Conservation (phyloP, 2,329 filamentous ascomycete genomes). For the Ophiostoma sp. region DNA sequence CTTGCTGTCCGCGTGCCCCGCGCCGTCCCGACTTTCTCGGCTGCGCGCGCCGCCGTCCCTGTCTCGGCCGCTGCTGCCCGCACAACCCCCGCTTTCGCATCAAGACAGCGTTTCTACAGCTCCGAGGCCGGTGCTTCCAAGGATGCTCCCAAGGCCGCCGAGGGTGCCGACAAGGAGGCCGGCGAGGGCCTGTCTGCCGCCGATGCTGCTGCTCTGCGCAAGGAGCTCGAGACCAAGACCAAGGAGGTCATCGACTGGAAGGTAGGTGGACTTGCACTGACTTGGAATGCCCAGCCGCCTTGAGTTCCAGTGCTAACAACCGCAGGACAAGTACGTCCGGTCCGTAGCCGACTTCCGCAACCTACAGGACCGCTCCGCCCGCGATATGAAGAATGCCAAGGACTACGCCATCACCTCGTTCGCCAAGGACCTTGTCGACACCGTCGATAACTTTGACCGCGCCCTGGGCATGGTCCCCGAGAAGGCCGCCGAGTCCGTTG, state of each 20-base stretch:
- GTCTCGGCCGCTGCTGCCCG: conserved; percentile 26
- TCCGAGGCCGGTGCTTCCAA: conserved; percentile 37
- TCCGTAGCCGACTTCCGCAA: conserved; percentile 96
- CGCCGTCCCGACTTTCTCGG: background rate
- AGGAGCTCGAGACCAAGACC: conserved; percentile 49
- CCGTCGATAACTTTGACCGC: conserved; percentile 94
- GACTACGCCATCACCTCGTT: conserved; percentile 96
- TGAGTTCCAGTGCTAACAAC: background rate
- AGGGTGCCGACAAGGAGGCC: conserved; percentile 21
- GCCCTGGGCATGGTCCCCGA: conserved; percentile 73
- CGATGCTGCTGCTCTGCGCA: conserved; percentile 43
- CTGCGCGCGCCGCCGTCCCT: conserved; percentile 29
- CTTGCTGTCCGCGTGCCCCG: conserved; percentile 22
- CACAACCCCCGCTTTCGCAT: conserved; percentile 16
- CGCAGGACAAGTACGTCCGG: conserved; percentile 90
- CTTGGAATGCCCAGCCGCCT: too few relatives aligned
- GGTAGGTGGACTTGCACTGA: conserved; percentile 44
- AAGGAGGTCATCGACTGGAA: conserved; percentile 68
- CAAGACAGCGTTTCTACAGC: conserved; percentile 43
- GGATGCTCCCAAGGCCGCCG: conserved; percentile 19
- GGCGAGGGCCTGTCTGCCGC: conserved; percentile 31
- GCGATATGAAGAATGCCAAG: conserved; percentile 79
- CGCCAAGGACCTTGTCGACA: conserved; percentile 90
- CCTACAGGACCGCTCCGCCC: conserved; percentile 87
- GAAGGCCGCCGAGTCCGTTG: conserved; percentile 31